Evolutionary conservation across 495 filamentous ascomycete species (phyloP), one percentile per base, ranked within the genome.

Genomic region (Podospora pseudopauciseta): DNA sequence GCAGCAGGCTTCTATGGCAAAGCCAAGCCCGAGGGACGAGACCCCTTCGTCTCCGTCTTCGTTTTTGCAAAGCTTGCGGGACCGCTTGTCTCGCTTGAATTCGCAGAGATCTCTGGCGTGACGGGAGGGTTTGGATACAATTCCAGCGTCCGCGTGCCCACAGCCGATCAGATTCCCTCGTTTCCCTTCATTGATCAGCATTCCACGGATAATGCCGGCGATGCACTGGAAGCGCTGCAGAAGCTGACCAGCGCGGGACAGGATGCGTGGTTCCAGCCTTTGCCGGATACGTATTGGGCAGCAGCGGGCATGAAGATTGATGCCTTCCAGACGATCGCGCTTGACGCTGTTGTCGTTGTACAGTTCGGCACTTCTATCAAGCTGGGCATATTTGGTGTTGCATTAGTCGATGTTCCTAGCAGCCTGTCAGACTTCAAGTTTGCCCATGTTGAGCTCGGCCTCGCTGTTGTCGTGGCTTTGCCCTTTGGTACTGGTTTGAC

Each of bases 71-170:
- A 67, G 9, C 72, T 86, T 0, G 72, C 80, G 11, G 84, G 84
- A 3, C 83, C 83, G 0, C 71, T 85, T n/a, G 60, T 81, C 4
- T 71, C 70, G 0, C 68, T 85, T 9, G 79, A 77, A 44, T 81
- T 81, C 60, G 83, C 80, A 1, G 74, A 75, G 19, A 78, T 86
- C 34, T 66, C 68, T 0, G 78, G 78, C 3, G 60, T 86, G 23
- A 68, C 68, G 1, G 75, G 73, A 23, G 83, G 83, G 0, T 83
- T 85, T 54, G 84, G 84, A 3, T 84, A 82, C 67, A 84, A 85
- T 64, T 74, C 66, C 13, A 61, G 54, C 15, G 62, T 84, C 0
- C 73, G 68, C 5, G 28, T 77, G 20, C 83, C 81, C 2, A 73
- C 67, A 0, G 66, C 76, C 11, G 71, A 75, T 1, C 55, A 81